Conservation (phyloP, 2,329 filamentous ascomycete genomes). For the Aspergillus texensis region DNA sequence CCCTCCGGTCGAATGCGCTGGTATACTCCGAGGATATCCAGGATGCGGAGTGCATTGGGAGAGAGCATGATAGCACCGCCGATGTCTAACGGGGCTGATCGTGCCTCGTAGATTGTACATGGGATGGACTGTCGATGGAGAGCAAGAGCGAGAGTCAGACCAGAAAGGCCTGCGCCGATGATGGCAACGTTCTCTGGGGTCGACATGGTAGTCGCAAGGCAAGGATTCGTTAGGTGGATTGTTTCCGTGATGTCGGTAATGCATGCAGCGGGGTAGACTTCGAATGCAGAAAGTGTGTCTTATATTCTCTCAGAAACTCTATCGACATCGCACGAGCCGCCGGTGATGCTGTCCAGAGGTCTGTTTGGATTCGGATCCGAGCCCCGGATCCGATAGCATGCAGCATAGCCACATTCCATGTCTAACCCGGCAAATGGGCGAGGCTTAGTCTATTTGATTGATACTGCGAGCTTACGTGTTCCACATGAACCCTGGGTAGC, state of each 20-base stretch:
- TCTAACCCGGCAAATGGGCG: too few species aligned
- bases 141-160: constrained; percentile 58
- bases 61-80: constrained; percentile 63
- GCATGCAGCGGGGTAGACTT: too few species aligned
- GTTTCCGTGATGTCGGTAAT: too few species aligned
- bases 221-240: too few species aligned
- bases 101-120: constrained; percentile 56
- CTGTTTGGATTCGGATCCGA: background rate
- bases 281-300: too few species aligned
- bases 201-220: background rate
- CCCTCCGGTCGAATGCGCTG: constrained; percentile 47
- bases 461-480: too few species aligned
- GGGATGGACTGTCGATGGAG: constrained; percentile 56
- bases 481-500: too few species aligned
- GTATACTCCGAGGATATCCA: constrained; percentile 56
- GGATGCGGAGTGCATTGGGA: constrained; percentile 59
- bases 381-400: background rate
- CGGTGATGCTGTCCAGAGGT: too few species aligned
- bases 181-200: constrained; percentile 41
- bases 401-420: too few species aligned
- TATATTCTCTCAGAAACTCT: too few species aligned
- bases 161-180: constrained; percentile 53
- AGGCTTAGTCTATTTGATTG: too few species aligned
- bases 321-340: too few species aligned
- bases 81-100: constrained; percentile 48